Evolutionary conservation across 2,329 filamentous ascomycete genomes (phyloP), one percentile per base, ranked within the genome.

Genomic region (Escovopsis sp.): DNA sequence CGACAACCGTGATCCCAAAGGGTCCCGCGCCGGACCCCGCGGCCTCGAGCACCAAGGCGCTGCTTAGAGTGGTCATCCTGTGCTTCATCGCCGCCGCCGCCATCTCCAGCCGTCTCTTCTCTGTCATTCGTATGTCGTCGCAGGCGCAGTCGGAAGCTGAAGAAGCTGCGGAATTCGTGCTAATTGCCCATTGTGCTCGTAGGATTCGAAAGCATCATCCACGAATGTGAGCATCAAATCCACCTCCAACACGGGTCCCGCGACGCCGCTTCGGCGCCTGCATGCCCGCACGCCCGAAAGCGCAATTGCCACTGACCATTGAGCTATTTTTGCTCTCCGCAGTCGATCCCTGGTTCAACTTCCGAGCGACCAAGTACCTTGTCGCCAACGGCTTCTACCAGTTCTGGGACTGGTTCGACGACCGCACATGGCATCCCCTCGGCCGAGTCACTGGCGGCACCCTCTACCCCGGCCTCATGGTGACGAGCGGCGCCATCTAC

Each of bases 261-360:
- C 20, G 20, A 20, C 20, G 20, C 20, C 20, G 20, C 20, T 20
- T 20, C 20, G 20, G 20, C 6, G 20, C 20, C 20, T 6, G 20
- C 20, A 20, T 20, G 20, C 9, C 6, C 29, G 30, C 33, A 16
- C 20, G 24, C 30, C 15, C 10, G 14, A 20, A 16, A 29, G 32
- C 34, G 34, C 39, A 40, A 33, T 39, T 39, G 24, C 35, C 33
- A 36, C 42, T 37, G 43, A 46, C 45, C 43, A n/a, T n/a, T n/a
- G n/a, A 16, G 50, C 35, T 39, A 57, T 36, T 59, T 11, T 30
- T 30, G 27, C 27, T 11, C 27, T 11, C 27, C 11, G 27, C 27
- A 98, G 89, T 98, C 67, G 91, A 98, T 66, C 91, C 91, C 31
- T 98, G 91, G 91, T 98, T 98, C 71, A 98, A 98, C 67, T 98